These are phyloP conservation scores for Wickerhamiella siamensis DNA, from an alignment of 805 yeast genomes.

Conservation along the genomic window DNA sequence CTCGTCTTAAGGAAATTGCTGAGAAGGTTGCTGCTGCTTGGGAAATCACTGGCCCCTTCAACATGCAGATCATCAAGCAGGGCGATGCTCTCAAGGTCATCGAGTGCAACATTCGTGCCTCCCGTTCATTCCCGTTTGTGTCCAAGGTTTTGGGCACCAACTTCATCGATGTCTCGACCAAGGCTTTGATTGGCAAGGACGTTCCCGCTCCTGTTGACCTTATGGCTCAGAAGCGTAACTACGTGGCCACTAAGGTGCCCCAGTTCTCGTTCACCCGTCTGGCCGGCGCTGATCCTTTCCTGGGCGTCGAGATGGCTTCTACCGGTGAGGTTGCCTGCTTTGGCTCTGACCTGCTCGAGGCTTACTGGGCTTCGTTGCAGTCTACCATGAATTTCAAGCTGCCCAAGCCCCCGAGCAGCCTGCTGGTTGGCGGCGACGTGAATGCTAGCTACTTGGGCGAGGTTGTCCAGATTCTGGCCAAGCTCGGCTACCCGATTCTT, in stretches of 20 bases:
- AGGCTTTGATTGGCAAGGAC: slow-evolving; percentile 58
- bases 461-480: slow-evolving; percentile 55
- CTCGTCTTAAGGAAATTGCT: slow-evolving; percentile 71
- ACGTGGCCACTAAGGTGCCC: slow-evolving; percentile 95
- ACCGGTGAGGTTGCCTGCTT: slow-evolving; percentile 99
- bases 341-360: slow-evolving; percentile 72
- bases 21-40: slow-evolving; percentile 89
- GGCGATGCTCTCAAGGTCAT: slow-evolving; percentile 92
- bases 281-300: slow-evolving; percentile 98
- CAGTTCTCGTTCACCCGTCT: slow-evolving; percentile 96
- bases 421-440: slow-evolving; percentile 89
- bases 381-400: slow-evolving; percentile 93
- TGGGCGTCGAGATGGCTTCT: slow-evolving; percentile 98
- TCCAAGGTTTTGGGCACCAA: slow-evolving; percentile 91
- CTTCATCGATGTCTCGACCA: slow-evolving; percentile 88
- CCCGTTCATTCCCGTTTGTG: slow-evolving; percentile 97
- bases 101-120: slow-evolving; percentile 97
- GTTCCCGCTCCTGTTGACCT: slow-evolving; percentile 72
- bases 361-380: slow-evolving; percentile 96
- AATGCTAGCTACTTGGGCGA: slow-evolving; percentile 52
- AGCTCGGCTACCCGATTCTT: slow-evolving; percentile 69
- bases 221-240: slow-evolving; percentile 59
- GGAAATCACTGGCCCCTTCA: slow-evolving; percentile 95
- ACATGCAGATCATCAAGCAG: slow-evolving; percentile 95
- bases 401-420: slow-evolving; percentile 80